Evolutionary conservation across 441 rosid species (phyloP).

Genomic region (Euphorbia celastroides): DNA sequence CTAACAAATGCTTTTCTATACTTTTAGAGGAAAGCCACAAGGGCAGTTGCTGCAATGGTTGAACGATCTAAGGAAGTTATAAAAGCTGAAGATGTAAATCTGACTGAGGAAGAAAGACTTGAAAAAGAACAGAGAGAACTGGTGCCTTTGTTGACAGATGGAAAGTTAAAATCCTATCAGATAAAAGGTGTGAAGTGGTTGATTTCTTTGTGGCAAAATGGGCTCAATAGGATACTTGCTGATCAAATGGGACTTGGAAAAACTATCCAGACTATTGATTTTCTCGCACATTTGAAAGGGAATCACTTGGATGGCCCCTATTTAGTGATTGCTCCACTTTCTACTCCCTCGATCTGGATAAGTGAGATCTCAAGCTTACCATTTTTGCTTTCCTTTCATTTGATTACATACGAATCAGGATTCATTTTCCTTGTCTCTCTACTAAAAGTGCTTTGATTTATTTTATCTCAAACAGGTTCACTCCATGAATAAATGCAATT

Average conservation of each 20-base stretch:
- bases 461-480: constrained; percentile 47
- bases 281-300: constrained; percentile 84
- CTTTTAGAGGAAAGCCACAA: constrained; percentile 67
- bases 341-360: constrained; percentile 91
- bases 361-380: constrained; percentile 77
- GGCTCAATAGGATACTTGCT: constrained; percentile 94
- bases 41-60: constrained; percentile 96
- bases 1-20: constrained; percentile 6
- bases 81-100: constrained; percentile 35
- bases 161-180: constrained; percentile 83
- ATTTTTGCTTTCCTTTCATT: constrained; percentile 10
- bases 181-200: constrained; percentile 96
- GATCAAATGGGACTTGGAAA: constrained; percentile 99
- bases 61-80: constrained; percentile 61
- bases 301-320: constrained; percentile 88
- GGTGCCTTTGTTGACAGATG: constrained; percentile 86
- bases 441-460: not conserved
- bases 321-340: constrained; percentile 89
- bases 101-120: constrained; percentile 70
- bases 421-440: not conserved
- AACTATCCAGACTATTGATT: constrained; percentile 94
- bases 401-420: constrained; percentile 11
- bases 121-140: constrained; percentile 82
- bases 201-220: constrained; percentile 94
- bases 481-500: constrained; percentile 63